Base-by-base conservation (phyloP, 2,329 filamentous ascomycete genomes). In the Colletotrichum eremochloae region DNA sequence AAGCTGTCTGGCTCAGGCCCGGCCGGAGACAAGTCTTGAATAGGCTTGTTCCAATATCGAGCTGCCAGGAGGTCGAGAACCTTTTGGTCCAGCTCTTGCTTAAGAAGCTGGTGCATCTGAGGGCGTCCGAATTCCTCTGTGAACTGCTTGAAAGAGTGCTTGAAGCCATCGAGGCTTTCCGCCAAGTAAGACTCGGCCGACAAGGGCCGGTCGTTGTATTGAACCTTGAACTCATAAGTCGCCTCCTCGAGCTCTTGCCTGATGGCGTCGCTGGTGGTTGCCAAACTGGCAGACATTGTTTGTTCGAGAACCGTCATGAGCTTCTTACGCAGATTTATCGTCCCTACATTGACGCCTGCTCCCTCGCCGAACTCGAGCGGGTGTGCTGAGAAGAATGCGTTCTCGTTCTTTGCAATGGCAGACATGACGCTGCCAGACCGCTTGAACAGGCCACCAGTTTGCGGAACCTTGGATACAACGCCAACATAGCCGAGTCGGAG, bases 201-300 rank as follows among this genome's bases (percentile, higher is more conserved):
- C 46, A 99, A 86, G 1, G 96, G 94, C 8, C 96, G 91, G 80
- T 99, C 96, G 78, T 99, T 99, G 84, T 99, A 99, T 81, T 99
- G 97, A 6, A 99, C 96, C 81, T 99, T 99, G 87, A 97, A 99
- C 82, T 99, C 96, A 79, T 99, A 99, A 0, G 94, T 96, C 3
- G 96, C 95, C 82, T 99, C 96, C 78, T 98, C 96, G 0, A 99
- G 89, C 81, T 99, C 96, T 80, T 97, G 94, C 74, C 93, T 92
- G 75, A 99, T 98, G 12, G 95, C 94, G 79, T 98, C 94, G 76
- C 93, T 94, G 4, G 96, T 99, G 67, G 91, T 91, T 76, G 96
- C 93, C 67, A 99, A 86, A 78, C 94, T 97, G 44, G 94, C 91
- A 38, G 96, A 96, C 97, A 99, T 99, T 5, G 95, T 98, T 79